Evolutionary conservation across 768 basidiomycete genomes (phyloP).

Genomic region (Pulveroboletus sp.): DNA sequence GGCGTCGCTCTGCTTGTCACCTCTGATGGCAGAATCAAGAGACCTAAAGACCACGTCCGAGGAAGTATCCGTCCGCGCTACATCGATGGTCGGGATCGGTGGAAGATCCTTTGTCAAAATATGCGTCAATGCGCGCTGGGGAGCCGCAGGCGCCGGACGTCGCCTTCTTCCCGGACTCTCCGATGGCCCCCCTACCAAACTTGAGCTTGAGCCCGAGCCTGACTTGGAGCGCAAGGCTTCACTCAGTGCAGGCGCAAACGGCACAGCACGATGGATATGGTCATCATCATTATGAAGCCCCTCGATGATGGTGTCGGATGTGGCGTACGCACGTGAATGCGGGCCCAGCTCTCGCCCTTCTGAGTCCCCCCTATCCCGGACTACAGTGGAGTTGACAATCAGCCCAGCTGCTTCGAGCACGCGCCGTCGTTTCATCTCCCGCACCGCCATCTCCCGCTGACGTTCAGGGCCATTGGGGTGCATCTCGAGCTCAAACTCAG

Average conservation of each 20-base stretch:
- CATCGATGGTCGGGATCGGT: conserved; percentile 39
- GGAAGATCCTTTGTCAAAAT: conserved; percentile 51
- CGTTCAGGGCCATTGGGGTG: conserved; percentile 10
- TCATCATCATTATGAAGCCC: neutral
- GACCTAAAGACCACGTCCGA: neutral
- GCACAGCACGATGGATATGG: neutral
- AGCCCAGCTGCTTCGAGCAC: conserved; percentile 90
- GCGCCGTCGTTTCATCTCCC: conserved; percentile 72
- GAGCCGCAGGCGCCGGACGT: conserved; percentile 26
- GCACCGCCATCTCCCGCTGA: conserved; percentile 49
- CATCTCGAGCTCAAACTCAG: conserved; percentile 2
- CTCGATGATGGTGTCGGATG: conserved; percentile 7
- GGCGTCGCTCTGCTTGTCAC: conserved; percentile 2
- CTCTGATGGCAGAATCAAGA: neutral
- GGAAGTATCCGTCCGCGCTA: conserved; percentile 18
- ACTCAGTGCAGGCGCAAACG: neutral
- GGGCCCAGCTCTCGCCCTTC: neutral
- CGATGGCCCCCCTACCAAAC: conserved; percentile 42
- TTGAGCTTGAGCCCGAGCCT: conserved; percentile 16
- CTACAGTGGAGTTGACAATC: conserved; percentile 49
- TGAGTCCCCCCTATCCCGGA: neutral
- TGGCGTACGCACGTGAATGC: conserved; percentile 25
- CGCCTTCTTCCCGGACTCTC: conserved; percentile 22
- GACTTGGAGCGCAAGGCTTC: conserved; percentile 5
- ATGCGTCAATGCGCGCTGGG: conserved; percentile 15